Percentiles rank a stretch among this genome's conserved stretches.
Evolutionary conservation across 192 early-diverging fungal species (phyloP).

Genomic region (Glomus cerebriforme): DNA sequence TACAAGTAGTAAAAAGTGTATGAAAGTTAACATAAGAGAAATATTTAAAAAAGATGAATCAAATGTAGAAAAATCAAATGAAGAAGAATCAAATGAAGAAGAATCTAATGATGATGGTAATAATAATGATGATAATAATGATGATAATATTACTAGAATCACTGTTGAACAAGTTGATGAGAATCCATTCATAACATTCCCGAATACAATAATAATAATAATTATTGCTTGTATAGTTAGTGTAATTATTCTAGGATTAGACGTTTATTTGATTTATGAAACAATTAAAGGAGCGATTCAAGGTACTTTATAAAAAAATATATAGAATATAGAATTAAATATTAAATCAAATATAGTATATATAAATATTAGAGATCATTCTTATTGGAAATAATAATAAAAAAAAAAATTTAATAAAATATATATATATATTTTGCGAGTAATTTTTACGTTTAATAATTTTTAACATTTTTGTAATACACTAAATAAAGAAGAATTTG

Average conservation of each 20-base stretch:
- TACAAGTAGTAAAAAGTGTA: conserved; percentile 55
- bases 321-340: no score
- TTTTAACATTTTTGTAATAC: no score
- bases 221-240: conserved; percentile 40
- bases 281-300: conserved; percentile 38
- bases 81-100: no score
- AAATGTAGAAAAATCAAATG: no score
- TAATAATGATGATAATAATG: background rate
- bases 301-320: background rate
- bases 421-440: no score
- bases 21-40: conserved; percentile 46
- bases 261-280: conserved; percentile 49
- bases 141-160: background rate
- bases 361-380: no score
- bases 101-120: conserved; percentile 20
- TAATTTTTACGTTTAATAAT: no score
- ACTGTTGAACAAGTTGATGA: background rate
- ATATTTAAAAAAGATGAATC: conserved; percentile 31
- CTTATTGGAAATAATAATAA: no score
- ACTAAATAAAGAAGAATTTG: no score
- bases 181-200: conserved; percentile 33
- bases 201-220: conserved; percentile 39
- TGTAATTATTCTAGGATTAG: conserved; percentile 47
- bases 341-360: no score
- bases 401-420: no score